phyloP scores from a whole-genome alignment of 139 green algal species.

The Volvox reticuliferus region DNA sequence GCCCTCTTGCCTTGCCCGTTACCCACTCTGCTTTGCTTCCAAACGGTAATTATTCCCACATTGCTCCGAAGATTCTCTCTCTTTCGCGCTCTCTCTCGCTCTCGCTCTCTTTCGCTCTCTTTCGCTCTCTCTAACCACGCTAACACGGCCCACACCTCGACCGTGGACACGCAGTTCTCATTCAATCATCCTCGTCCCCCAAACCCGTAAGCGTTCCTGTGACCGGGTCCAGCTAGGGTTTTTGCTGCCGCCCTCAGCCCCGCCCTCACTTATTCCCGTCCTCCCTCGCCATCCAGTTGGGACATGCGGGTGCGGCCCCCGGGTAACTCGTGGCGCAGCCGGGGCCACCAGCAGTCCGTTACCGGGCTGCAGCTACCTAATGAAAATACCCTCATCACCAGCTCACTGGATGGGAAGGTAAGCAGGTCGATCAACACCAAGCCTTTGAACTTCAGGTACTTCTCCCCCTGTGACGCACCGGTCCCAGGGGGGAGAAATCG shows the following conservation, averaged over 20 bases:
- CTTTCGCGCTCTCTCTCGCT: no score
- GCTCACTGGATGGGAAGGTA: slow-evolving; percentile 50
- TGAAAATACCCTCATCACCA: slow-evolving; percentile 40
- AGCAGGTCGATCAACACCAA: neutral
- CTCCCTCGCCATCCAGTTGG: slow-evolving; percentile 51
- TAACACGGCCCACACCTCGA: neutral
- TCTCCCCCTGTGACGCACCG: no score
- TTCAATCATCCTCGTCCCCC: no score
- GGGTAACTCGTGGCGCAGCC: neutral
- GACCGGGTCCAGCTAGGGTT: no score
- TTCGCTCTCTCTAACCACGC: neutral
- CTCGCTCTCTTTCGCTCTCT: neutral
- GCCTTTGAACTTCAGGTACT: no score
- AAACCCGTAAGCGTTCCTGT: no score
- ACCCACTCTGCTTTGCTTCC: neutral
- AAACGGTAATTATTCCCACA: neutral
- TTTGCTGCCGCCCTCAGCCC: neutral
- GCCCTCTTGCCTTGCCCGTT: neutral
- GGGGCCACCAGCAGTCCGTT: slow-evolving; percentile 19
- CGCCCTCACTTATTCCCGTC: neutral
- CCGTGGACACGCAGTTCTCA: no score
- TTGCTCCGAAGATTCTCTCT: neutral
- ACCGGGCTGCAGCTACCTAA: slow-evolving; percentile 44
- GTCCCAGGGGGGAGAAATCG: no score
- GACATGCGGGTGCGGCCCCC: slow-evolving; percentile 44